These are phyloP conservation scores for Globisporangium heterothallicum DNA, from an alignment of 352 stramenopile genomes.

Conservation along the genomic window DNA sequence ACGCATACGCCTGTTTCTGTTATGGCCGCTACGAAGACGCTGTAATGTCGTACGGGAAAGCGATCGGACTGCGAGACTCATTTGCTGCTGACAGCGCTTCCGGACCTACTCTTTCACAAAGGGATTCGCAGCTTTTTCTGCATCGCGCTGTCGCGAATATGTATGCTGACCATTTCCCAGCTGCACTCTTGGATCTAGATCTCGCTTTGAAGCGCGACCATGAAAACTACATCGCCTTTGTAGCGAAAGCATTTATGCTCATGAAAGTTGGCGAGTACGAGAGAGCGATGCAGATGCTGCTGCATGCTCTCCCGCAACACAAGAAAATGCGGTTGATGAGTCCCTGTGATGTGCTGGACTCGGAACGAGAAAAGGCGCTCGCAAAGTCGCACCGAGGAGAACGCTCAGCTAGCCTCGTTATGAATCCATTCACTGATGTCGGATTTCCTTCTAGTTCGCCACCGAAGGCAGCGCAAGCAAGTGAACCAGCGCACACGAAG, in stretches of 20 bases:
- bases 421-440: slow-evolving; percentile 12
- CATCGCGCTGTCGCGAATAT: slow-evolving; percentile 31
- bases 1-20: slow-evolving; percentile 44
- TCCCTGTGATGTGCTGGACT: slow-evolving; percentile 21
- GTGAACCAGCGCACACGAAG: background rate
- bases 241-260: slow-evolving; percentile 37
- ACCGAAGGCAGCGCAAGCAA: background rate
- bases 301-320: slow-evolving; percentile 28
- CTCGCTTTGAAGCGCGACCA: slow-evolving; percentile 35
- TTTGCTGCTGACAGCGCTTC: background rate
- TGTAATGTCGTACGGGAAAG: slow-evolving; percentile 27
- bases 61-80: slow-evolving; percentile 22
- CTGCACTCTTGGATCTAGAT: slow-evolving; percentile 29
- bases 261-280: slow-evolving; percentile 12
- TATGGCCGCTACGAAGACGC: slow-evolving; percentile 22
- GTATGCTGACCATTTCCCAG: slow-evolving; percentile 12
- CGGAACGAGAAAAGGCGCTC: slow-evolving; percentile 18
- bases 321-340: slow-evolving; percentile 24
- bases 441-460: no score
- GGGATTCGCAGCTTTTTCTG: slow-evolving; percentile 30
- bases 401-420: slow-evolving; percentile 4
- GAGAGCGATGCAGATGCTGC: slow-evolving; percentile 20
- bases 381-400: slow-evolving; percentile 8
- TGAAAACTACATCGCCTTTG: slow-evolving; percentile 34
- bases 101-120: slow-evolving; percentile 3